phyloP scores from a whole-genome alignment of 1,139 yeast genomes.

The Magnusiomyces magnusii region DNA sequence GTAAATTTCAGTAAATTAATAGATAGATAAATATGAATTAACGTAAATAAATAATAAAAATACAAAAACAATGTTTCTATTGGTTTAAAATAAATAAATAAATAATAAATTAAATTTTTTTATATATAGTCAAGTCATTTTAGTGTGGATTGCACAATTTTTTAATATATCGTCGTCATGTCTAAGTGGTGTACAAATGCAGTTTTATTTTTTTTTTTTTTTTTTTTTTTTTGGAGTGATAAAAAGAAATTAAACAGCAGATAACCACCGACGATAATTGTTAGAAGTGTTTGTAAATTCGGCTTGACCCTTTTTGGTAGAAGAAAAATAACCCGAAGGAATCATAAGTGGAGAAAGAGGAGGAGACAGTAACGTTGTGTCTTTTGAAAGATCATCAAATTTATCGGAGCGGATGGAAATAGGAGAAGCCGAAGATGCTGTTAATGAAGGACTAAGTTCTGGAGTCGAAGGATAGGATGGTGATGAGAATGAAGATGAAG shows the following conservation, averaged over 20 bases:
- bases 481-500: neutral
- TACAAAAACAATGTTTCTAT: too few species aligned
- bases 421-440: slow-evolving; percentile 18
- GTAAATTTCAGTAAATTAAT: too few species aligned
- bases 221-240: neutral
- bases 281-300: slow-evolving; percentile 18
- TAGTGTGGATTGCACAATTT: slow-evolving; percentile 4
- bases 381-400: neutral
- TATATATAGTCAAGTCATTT: neutral
- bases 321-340: slow-evolving; percentile 13
- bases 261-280: slow-evolving; percentile 24
- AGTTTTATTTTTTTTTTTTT: neutral
- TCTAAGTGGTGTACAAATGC: neutral
- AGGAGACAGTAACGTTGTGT: slow-evolving; percentile 12
- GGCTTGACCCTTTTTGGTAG: slow-evolving; percentile 7
- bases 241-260: slow-evolving; percentile 18
- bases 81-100: too few species aligned
- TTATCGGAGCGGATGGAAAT: slow-evolving; percentile 10
- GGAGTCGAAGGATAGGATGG: slow-evolving; percentile 1
- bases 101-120: too few species aligned
- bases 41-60: neutral
- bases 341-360: slow-evolving; percentile 23
- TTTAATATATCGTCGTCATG: neutral
- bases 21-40: neutral
- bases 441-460: slow-evolving; percentile 13